Evolutionary conservation across 1,284 basidiomycete species (phyloP), one percentile per base, ranked within the genome.

Genomic region (Sporisorium scitamineum): DNA sequence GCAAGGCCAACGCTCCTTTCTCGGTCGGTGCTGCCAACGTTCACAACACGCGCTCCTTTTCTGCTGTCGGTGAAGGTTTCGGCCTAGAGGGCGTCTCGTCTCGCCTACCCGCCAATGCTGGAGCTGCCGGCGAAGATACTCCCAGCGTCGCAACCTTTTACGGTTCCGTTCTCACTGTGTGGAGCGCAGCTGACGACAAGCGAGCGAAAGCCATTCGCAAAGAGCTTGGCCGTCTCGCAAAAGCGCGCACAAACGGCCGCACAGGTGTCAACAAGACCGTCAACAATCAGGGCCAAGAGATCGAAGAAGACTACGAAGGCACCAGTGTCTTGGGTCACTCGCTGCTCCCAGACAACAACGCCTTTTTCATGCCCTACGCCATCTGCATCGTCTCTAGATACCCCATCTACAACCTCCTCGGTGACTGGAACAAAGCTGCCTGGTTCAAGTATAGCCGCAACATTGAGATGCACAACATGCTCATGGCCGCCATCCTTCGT

Each of bases 31-130:
- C 68, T 27, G 68, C 72, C 54, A 65, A 75, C 47, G 61, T 78
- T 26, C 74, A 76, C 66, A 82, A 74, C 54, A 79, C 78, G 22
- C 75, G 68, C 41, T 70, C 76, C 52, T 74, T 71, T 24, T 73
- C 66, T 9, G 76, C 61, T 32, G 70, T 90, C 88, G 39, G 90
- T 86, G 78, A 86, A 82, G 55, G 84, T 27, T 69, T 74, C 50
- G 80, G 80, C 27, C 66, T 92, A 32, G 66, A 93, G 27, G 88
- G 91, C 90, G 92, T 91, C 24, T 90, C 92, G 55, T 89, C 93
- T 24, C 92, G 91, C 1, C 91, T 92, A 8, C 87, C 90, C 5
- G 89, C 90, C 75, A 79, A 47, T 24, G 20, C 61, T 29, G 31
- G 39, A 6, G 27, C 61, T 29, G 34, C 62, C 2, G 69, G 75